A percentile compares a stretch with the other conserved stretches of the same genome.
phyloP scores from a whole-genome alignment of 331 rosid species.

The Cucumis variabilis region DNA sequence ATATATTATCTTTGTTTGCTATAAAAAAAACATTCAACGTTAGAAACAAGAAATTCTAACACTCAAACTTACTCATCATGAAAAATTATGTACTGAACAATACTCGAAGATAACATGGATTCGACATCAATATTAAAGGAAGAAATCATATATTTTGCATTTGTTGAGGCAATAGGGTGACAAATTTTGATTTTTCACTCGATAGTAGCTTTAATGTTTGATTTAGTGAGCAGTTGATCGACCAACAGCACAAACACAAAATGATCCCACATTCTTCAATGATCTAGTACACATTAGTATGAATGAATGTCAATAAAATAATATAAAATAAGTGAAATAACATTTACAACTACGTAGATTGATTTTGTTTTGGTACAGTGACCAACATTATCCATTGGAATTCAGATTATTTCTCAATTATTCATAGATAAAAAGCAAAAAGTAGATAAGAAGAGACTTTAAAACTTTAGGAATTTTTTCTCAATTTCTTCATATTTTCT shows the following conservation, averaged over 20 bases:
- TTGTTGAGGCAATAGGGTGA: conserved; percentile 39
- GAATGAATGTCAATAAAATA: not conserved
- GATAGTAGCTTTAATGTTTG: conserved; percentile 47
- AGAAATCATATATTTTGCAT: conserved; percentile 40
- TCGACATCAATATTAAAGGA: conserved; percentile 43
- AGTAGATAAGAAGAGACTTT: no score
- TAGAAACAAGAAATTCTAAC: no score
- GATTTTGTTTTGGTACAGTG: no score
- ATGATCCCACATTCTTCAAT: conserved; percentile 52
- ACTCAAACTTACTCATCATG: no score
- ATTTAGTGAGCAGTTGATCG: conserved; percentile 50
- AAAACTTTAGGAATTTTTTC: no score
- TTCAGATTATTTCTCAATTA: no score
- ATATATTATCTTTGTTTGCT: no score
- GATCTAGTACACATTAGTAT: not conserved
- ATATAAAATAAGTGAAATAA: conserved; percentile 15
- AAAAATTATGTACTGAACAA: conserved; percentile 75
- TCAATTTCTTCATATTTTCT: no score
- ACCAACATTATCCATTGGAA: no score
- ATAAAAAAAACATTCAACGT: no score
- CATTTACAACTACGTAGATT: no score
- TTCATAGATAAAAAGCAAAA: no score
- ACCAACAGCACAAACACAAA: conserved; percentile 41
- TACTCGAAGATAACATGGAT: conserved; percentile 42
- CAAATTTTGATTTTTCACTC: conserved; percentile 41